A percentile compares a stretch with the other conserved stretches of the same genome.
These are phyloP conservation scores for Pyrenula aspistea DNA, from an alignment of 495 filamentous ascomycete genomes.

Conservation along the genomic window DNA sequence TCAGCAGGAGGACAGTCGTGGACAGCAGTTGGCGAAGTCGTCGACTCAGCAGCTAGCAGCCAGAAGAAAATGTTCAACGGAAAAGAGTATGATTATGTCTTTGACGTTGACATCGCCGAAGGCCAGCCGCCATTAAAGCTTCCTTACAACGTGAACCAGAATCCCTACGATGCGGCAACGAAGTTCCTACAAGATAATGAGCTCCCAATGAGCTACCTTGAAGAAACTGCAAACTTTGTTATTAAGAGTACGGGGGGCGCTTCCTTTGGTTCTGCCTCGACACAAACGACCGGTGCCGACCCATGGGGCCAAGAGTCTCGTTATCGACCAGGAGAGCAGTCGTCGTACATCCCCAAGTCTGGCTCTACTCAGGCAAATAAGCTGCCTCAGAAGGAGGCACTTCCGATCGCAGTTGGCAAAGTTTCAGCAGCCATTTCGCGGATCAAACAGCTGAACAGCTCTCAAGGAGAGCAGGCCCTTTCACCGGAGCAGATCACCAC, in stretches of 20 bases:
- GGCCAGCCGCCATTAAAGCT: conserved; percentile 89
- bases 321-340: conserved; percentile 60
- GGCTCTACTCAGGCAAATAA: conserved; percentile 39
- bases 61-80: conserved; percentile 66
- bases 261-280: conserved; percentile 46
- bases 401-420: conserved; percentile 54
- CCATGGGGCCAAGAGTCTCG: conserved; percentile 67
- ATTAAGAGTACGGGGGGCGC: conserved; percentile 78
- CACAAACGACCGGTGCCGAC: conserved; percentile 40
- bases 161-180: conserved; percentile 82
- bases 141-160: conserved; percentile 84
- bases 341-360: conserved; percentile 18
- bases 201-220: conserved; percentile 78
- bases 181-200: conserved; percentile 90
- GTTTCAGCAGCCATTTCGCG: conserved; percentile 59
- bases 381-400: conserved; percentile 73
- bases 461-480: conserved; percentile 53
- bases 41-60: conserved; percentile 76
- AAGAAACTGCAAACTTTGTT: conserved; percentile 92
- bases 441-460: conserved; percentile 56
- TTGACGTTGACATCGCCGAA: conserved; percentile 95
- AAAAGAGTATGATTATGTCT: conserved; percentile 93
- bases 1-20: conserved; percentile 54
- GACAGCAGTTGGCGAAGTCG: conserved; percentile 85
- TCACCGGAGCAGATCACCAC: conserved; percentile 54